A percentile compares a stretch with the other conserved stretches of the same genome.
Conservation (phyloP, 2,329 filamentous ascomycete genomes). For the Camillea tinctor region DNA sequence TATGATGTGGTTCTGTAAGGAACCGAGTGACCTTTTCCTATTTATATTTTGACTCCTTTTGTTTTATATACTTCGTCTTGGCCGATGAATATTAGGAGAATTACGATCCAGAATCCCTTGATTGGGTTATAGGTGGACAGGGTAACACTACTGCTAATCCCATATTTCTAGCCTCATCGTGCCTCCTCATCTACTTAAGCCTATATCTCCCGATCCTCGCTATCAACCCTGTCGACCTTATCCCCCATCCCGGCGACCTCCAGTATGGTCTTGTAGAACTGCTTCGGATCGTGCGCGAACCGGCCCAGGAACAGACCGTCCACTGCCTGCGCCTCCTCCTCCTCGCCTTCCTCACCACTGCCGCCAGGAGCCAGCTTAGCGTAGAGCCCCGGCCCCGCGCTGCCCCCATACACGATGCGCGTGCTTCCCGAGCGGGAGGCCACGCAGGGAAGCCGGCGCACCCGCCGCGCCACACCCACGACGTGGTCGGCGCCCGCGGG, state of each 20-base stretch:
- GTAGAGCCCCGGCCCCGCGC: conserved; percentile 77
- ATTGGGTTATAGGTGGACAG: too few relatives aligned
- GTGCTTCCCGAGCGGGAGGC: conserved; percentile 53
- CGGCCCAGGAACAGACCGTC: conserved; percentile 81
- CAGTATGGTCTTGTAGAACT: conserved; percentile 68
- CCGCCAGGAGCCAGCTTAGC: conserved; percentile 44
- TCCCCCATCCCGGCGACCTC: conserved; percentile 65
- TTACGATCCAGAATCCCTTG: too few relatives aligned
- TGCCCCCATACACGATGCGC: conserved; percentile 78
- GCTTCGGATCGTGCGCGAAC: conserved; percentile 75
- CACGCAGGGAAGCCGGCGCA: conserved; percentile 55
- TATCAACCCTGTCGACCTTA: too few relatives aligned
- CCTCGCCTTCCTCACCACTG: too few relatives aligned
- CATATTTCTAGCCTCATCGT: too few relatives aligned
- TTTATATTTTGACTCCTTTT: too few relatives aligned
- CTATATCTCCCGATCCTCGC: neutral
- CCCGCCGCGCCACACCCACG: conserved; percentile 63
- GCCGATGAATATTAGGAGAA: too few relatives aligned
- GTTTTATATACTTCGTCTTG: too few relatives aligned
- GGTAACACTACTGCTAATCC: too few relatives aligned
- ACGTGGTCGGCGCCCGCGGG: conserved; percentile 74
- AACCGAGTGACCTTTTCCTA: too few relatives aligned
- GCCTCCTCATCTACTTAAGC: too few relatives aligned
- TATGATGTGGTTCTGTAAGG: too few relatives aligned
- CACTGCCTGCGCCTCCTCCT: conserved; percentile 53